Base-by-base conservation (phyloP, 176 grass and related monocot genomes). In the Rhynchospora breviuscula region DNA sequence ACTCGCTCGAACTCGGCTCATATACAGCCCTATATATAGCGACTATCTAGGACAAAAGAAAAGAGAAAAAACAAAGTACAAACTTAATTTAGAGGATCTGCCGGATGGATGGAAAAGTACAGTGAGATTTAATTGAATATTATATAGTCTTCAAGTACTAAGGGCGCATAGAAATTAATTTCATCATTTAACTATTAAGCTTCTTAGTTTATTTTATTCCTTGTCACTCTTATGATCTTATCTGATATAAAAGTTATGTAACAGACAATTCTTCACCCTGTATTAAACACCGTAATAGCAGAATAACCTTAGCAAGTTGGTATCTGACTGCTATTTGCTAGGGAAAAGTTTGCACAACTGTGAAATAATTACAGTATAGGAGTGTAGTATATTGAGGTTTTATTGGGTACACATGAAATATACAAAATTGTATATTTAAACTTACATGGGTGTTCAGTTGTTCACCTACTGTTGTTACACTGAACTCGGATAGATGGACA, bases 391-490 rank as follows among this genome's bases (percentile, higher is more conserved):
- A 70, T 9, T 19, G 8, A 46, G 40, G 7, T 46, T 61, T 62
- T 62, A 5, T 0, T 62, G 18, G 59, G 17, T 59, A n/a, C 15
- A n/a, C 57, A 59, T 18, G 57, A 59, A 59, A 2, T 59, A 7
- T 19, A 15, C 15, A 58, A 58, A 58, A 17, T 49, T 43, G 18
- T n/a, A 22, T 5, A 6, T 26, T 59, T 44, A 13, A 22, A 57
- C 31, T 33, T 14, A 4, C 35, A 7, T 45, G 47, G 29, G 26
- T 29, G 26, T 29, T 29, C 26, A 29, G 10, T 22, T 22, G 66
- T 66, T 53, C 40, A 62, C 35, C 56, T 53, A 53, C 12, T 66
- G n/a, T 82, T 0, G 80, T 52, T 82, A n/a, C 59, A 82, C 62
- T 63, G 21, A 82, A 54, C 60, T 66, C 6, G 14, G 12, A 67